Base-by-base conservation (phyloP, 2,329 filamentous ascomycete species). In the Pseudogymnoascus sp. region DNA sequence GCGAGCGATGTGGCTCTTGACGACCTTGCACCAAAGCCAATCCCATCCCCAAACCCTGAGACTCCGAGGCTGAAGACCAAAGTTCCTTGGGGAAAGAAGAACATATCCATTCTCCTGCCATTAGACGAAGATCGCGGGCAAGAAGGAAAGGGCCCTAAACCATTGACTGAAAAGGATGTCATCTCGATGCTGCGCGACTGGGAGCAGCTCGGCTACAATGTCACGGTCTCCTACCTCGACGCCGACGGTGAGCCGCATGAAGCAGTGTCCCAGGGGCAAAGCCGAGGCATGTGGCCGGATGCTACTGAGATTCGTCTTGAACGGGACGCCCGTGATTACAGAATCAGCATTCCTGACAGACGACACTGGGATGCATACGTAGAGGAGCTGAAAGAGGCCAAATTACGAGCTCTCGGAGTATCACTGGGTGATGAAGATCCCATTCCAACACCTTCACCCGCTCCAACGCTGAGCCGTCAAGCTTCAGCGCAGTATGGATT, bases 381-480 rank as follows among this genome's bases (percentile, higher is more conserved):
- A 63, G 84, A 89, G 62, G 88, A 89, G 67, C 79, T 97, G 37
- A 87, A 90, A 68, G 95, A 99, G 77, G 91, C 93, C 65, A 99
- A 97, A 77, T 81, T 99, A 61, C 87, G 92, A 65, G 93, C 93
- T 60, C 81, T 99, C 62, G 95, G 95, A 67, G 95, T 97, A 11
- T 92, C 86, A 16, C 82, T 90, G 65, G 90, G 87, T 37, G 86
- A 88, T 59, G 88, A 91, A 5, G 90, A 95, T 60, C 77, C 83
- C 64, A 75, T 81, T 61, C 78, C 83, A 3, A 85, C 86, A 3
- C 81, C 88, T 67, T 93, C 91, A 12, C 87, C 88, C 8, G 84
- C 79, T n/a, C 79, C 79, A 3, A 79, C 81, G 60, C 78, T 88
- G 67, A 88, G 86, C 69, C 80, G 88, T 63, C 88, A 89, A 69